These are phyloP conservation scores for Comarum palustre DNA, from an alignment of 306 rosid genomes.

Conservation along the genomic window DNA sequence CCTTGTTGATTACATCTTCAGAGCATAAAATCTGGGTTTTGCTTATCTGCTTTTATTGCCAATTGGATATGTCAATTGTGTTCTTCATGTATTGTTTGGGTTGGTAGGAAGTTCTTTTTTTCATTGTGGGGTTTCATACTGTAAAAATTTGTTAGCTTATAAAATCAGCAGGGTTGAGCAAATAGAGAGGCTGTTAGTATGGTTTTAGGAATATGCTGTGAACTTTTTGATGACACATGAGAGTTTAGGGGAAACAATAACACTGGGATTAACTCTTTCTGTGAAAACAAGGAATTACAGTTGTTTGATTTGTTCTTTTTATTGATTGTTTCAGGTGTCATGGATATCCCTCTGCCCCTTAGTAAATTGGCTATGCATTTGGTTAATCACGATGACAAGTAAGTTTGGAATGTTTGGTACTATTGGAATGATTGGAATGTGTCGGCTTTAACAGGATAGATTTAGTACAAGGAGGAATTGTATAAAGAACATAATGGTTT, in stretches of 20 bases:
- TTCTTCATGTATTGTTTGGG: constrained; percentile 8
- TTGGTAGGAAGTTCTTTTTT: background rate
- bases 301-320: background rate
- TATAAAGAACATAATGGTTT: background rate
- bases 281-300: background rate
- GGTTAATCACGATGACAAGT: constrained; percentile 43
- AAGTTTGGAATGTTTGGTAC: constrained; percentile 10
- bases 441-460: background rate
- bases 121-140: background rate
- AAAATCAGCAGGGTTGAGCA: background rate
- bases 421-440: background rate
- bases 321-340: constrained; percentile 24
- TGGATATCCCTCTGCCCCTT: constrained; percentile 52
- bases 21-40: constrained; percentile 6
- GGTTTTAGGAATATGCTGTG: background rate
- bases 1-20: too few relatives aligned
- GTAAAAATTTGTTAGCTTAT: background rate
- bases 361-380: constrained; percentile 48
- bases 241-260: background rate
- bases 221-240: background rate
- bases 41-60: background rate
- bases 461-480: background rate
- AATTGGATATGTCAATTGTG: background rate
- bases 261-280: background rate
- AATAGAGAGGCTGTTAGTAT: background rate